Base-by-base conservation (phyloP, 306 rosid genomes). In the Prunus kanzakura region DNA sequence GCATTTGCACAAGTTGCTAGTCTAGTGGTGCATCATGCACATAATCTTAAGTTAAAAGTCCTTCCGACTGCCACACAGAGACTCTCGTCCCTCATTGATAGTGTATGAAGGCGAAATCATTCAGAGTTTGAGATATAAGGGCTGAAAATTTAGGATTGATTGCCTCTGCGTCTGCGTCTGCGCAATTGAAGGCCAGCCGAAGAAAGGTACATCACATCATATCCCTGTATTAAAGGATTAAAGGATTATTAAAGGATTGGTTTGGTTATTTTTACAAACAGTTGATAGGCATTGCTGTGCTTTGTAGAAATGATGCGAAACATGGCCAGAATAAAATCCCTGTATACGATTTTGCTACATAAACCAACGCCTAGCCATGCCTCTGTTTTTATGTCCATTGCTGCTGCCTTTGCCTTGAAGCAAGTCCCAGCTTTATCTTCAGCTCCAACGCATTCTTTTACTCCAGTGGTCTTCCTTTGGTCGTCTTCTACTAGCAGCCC, bases 381-480 rank as follows among this genome's bases (percentile, higher is more conserved):
- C 41, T 49, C 67, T 63, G 55, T 69, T 67, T 50, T 72, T 23
- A 67, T 61, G 16, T 78, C 91, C 67, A 69, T 80, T 78, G 74
- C 56, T 72, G 54, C 47, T 80, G 75, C 72, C 69, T 68, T 69
- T 67, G 73, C 19, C 62, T 64, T 56, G 72, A 67, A 71, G 71
- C 76, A 75, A 72, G 29, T 6, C 58, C 67, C 16, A 29, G 14
- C 74, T 56, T 67, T 49, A 6, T 43, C 75, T 2, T 25, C 86
- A 15, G 67, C 76, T 68, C 66, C 61, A 6, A 47, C 67, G 5
- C 64, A 72, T 25, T 75, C 46, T 77, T 79, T 52, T 74, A 72
- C 62, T 54, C 74, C 68, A 4, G 78, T 68, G 8, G 76, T 71
- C 67, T 41, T 62, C 67, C 67, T 68, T 80, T 81, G 73, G 67